A percentile compares a stretch with the other conserved stretches of the same genome.
Evolutionary conservation across 441 rosid genomes (phyloP).

Genomic region (Erodium trifolium): DNA sequence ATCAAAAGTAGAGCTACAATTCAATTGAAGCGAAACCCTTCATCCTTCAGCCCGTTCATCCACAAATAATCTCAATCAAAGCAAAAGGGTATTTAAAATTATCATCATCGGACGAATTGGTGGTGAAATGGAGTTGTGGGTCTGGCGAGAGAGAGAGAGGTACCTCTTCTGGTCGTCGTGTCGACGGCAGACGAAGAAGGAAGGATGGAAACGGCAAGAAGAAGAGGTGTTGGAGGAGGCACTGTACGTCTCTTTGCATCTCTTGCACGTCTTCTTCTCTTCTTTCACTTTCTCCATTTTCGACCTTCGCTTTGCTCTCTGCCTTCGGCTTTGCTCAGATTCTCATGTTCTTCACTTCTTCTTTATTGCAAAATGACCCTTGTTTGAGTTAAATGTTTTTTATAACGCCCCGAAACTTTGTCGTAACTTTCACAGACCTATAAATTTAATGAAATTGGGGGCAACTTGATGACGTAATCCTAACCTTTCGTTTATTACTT

Average conservation of each 20-base stretch:
- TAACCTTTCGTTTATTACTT: too few species aligned
- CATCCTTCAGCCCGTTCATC: too few species aligned
- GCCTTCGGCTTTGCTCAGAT: constrained; percentile 18
- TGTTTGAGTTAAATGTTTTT: too few species aligned
- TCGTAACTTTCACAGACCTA: too few species aligned
- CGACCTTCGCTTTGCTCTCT: constrained; percentile 5
- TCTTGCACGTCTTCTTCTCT: constrained; percentile 49
- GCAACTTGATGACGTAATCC: too few species aligned
- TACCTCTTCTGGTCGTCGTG: constrained; percentile 94
- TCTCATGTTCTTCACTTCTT: not conserved
- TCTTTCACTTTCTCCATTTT: constrained; percentile 16
- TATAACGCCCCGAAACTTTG: too few species aligned
- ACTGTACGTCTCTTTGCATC: constrained; percentile 51
- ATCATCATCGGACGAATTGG: not conserved
- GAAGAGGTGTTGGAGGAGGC: constrained; percentile 46
- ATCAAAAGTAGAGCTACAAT: too few species aligned
- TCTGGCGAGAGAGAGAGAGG: not conserved
- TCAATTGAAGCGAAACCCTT: too few species aligned
- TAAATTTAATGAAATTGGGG: too few species aligned
- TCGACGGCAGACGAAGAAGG: constrained; percentile 87
- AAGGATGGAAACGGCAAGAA: constrained; percentile 79
- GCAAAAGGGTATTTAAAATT: not conserved
- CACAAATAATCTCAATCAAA: not conserved
- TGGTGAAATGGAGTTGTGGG: constrained; percentile 4
- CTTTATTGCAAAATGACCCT: too few species aligned